Conservation (phyloP, 192 early-diverging fungal genomes). For the Umbelopsis isabellina region DNA sequence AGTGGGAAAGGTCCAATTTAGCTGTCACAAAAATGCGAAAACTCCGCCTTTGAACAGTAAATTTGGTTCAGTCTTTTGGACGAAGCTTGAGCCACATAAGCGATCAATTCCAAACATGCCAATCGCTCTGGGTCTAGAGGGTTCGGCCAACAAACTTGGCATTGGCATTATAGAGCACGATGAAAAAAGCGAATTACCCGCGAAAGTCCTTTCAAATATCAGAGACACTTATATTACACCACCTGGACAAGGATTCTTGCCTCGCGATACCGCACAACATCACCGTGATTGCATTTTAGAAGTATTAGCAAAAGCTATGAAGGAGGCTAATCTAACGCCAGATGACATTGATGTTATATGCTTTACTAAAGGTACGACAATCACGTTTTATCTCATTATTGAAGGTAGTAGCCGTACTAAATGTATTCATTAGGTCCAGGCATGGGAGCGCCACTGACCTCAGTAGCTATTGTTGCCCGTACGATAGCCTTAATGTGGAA, state of each 20-base stretch:
- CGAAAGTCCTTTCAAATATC: slow-evolving; percentile 79
- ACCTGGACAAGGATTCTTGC: slow-evolving; percentile 93
- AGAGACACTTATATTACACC: slow-evolving; percentile 96
- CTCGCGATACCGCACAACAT: slow-evolving; percentile 92
- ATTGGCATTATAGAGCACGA: slow-evolving; percentile 91
- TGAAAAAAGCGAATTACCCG: slow-evolving; percentile 43
- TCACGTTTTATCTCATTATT: neutral
- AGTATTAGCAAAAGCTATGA: slow-evolving; percentile 77
- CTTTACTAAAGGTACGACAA: slow-evolving; percentile 81
- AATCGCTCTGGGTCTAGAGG: slow-evolving; percentile 81
- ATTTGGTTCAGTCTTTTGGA: too few relatives aligned
- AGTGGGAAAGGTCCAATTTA: too few relatives aligned
- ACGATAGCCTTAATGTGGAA: slow-evolving; percentile 92
- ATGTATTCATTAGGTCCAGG: slow-evolving; percentile 73
- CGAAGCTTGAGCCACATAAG: too few relatives aligned
- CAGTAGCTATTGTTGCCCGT: slow-evolving; percentile 90
- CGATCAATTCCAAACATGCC: slow-evolving; percentile 29
- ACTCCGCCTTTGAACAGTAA: too few relatives aligned
- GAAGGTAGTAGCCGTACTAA: neutral
- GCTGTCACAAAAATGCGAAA: too few relatives aligned
- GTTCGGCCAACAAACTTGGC: slow-evolving; percentile 97
- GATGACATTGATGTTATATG: slow-evolving; percentile 90
- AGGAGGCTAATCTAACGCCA: slow-evolving; percentile 71
- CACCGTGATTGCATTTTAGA: slow-evolving; percentile 79
- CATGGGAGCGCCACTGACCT: slow-evolving; percentile 94